Conservation (phyloP, 345 rosid species). For the Brassica juncea region DNA sequence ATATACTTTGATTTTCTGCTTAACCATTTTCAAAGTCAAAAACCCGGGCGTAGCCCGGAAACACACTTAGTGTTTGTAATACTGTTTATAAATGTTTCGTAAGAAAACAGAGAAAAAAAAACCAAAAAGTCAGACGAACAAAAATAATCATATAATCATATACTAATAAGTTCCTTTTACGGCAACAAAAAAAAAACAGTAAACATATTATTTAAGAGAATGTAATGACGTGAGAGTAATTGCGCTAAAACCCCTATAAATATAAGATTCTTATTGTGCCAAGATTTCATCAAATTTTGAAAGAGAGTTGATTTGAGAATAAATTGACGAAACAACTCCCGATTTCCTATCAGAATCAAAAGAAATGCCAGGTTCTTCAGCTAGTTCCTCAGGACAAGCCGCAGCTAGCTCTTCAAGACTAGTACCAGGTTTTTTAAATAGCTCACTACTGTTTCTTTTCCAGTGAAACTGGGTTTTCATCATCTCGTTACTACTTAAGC, state of each 20-base stretch:
- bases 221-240: neutral
- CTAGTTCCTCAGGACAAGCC: neutral
- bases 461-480: neutral
- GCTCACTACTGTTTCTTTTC: neutral
- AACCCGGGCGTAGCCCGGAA: no score
- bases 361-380: neutral
- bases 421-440: neutral
- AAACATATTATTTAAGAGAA: neutral
- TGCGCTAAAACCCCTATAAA: neutral
- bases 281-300: neutral
- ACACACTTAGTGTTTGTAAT: neutral
- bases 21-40: no score
- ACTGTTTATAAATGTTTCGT: neutral
- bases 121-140: neutral
- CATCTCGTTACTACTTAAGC: neutral
- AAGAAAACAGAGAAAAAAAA: neutral
- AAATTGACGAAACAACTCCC: neutral
- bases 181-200: neutral
- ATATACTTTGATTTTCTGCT: no score
- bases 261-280: neutral
- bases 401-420: neutral
- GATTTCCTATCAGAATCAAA: neutral
- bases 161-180: neutral
- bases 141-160: neutral
- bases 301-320: neutral